Evolutionary conservation across 1,284 basidiomycete species (phyloP).

Genomic region (Boletus semigastroideus): DNA sequence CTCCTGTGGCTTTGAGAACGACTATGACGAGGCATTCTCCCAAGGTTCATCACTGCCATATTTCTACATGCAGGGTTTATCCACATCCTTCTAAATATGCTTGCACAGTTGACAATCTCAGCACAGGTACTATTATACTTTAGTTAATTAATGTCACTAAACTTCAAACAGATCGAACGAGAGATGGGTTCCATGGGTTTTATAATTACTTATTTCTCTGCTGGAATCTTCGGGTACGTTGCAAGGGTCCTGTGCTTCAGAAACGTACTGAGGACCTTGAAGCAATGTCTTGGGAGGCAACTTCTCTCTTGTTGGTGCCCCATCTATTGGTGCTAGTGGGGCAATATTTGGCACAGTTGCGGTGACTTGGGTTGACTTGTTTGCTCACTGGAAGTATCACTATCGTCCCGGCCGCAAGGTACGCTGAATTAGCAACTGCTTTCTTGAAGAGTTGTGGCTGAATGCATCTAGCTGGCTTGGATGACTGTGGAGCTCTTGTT

Average conservation of each 20-base stretch:
- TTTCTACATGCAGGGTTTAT: constrained; percentile 93
- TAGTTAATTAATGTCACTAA: background rate
- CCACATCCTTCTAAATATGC: constrained; percentile 86
- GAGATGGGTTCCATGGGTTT: constrained; percentile 88
- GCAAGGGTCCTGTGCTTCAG: background rate
- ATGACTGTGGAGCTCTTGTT: constrained; percentile 84
- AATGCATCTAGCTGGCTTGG: constrained; percentile 59
- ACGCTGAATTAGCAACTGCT: constrained; percentile 6
- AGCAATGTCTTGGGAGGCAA: constrained; percentile 89
- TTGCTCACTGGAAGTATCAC: constrained; percentile 91
- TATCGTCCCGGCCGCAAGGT: constrained; percentile 78
- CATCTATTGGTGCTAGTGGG: constrained; percentile 91
- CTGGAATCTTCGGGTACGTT: constrained; percentile 84
- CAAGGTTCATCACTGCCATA: constrained; percentile 79
- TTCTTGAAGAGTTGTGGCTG: constrained; percentile 1
- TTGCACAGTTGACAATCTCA: constrained; percentile 80
- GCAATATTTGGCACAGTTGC: constrained; percentile 93
- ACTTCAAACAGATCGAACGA: constrained; percentile 62
- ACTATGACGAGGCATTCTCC: constrained; percentile 13
- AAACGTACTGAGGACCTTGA: constrained; percentile 8
- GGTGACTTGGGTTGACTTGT: constrained; percentile 85
- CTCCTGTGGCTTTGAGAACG: background rate
- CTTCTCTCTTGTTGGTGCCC: constrained; percentile 86
- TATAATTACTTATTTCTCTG: constrained; percentile 80
- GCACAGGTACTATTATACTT: constrained; percentile 58